Percentiles rank a stretch among this genome's conserved stretches.
phyloP scores from a whole-genome alignment of 805 yeast species.

The Lipomyces oligophaga region DNA sequence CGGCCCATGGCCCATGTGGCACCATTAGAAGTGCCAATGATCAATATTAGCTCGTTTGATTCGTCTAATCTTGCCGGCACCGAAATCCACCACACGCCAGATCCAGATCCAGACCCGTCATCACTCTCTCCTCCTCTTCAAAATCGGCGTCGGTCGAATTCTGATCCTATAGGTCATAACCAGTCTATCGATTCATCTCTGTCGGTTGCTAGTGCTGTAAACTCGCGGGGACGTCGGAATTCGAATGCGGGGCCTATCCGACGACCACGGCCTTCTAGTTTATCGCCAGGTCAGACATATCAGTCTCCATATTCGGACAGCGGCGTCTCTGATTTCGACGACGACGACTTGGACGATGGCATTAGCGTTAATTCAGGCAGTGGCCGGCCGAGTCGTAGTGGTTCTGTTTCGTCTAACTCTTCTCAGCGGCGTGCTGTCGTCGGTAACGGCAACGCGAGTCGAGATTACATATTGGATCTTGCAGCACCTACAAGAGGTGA shows the following conservation, averaged over 20 bases:
- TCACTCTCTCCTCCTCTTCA: constrained; percentile 9
- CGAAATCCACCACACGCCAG: neutral
- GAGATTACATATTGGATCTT: constrained; percentile 62
- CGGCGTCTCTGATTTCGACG: constrained; percentile 15
- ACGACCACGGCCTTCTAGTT: neutral
- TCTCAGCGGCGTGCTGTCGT: constrained; percentile 5
- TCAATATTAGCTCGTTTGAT: constrained; percentile 5
- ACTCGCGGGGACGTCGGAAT: constrained; percentile 1
- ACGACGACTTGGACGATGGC: constrained; percentile 13
- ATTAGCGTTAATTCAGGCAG: constrained; percentile 14
- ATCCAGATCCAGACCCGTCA: neutral
- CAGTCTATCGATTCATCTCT: neutral
- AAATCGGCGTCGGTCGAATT: neutral
- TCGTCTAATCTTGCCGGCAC: neutral
- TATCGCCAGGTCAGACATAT: neutral
- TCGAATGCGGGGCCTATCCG: neutral
- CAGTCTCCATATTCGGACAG: constrained; percentile 9
- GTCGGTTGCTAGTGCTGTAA: neutral
- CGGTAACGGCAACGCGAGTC: neutral
- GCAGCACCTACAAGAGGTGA: constrained; percentile 56
- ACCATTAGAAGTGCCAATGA: constrained; percentile 8
- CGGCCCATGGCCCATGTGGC: neutral
- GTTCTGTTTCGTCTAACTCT: constrained; percentile 2
- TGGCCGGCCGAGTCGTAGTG: neutral
- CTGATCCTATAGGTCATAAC: neutral